These are phyloP conservation scores for Ascoidea tarda DNA, from an alignment of 805 yeast genomes.

Conservation along the genomic window DNA sequence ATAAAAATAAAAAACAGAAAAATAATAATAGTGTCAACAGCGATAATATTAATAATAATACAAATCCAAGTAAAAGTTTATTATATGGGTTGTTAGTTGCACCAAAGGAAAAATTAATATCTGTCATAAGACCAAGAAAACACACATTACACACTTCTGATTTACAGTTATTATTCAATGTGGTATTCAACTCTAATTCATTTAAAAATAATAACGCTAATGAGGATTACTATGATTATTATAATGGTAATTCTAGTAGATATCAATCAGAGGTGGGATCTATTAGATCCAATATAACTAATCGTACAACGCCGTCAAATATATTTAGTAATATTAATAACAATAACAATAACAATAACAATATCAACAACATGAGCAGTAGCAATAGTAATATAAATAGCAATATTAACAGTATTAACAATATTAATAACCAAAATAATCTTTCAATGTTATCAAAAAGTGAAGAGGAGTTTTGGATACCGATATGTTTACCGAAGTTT, in stretches of 20 bases:
- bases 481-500: constrained; percentile 83
- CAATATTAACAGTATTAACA: constrained; percentile 4
- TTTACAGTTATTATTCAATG: constrained; percentile 55
- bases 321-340: too few species aligned
- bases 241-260: neutral
- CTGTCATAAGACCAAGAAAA: constrained; percentile 59
- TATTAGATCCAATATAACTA: neutral
- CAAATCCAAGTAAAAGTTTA: constrained; percentile 21
- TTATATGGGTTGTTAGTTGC: constrained; percentile 66
- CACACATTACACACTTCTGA: constrained; percentile 78
- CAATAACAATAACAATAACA: neutral
- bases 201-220: neutral
- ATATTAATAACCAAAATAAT: neutral
- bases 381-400: constrained; percentile 4
- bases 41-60: neutral
- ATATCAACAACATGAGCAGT: constrained; percentile 1
- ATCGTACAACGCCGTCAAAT: too few species aligned
- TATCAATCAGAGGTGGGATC: neutral
- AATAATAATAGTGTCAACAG: too few species aligned
- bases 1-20: constrained; percentile 14
- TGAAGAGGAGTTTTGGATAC: constrained; percentile 80
- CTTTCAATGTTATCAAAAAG: constrained; percentile 8
- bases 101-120: constrained; percentile 47
- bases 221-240: too few species aligned
- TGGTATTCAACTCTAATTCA: constrained; percentile 31